Evolutionary conservation across 352 stramenopile species (phyloP).

Genomic region (Phytophthora fragariaefolia): DNA sequence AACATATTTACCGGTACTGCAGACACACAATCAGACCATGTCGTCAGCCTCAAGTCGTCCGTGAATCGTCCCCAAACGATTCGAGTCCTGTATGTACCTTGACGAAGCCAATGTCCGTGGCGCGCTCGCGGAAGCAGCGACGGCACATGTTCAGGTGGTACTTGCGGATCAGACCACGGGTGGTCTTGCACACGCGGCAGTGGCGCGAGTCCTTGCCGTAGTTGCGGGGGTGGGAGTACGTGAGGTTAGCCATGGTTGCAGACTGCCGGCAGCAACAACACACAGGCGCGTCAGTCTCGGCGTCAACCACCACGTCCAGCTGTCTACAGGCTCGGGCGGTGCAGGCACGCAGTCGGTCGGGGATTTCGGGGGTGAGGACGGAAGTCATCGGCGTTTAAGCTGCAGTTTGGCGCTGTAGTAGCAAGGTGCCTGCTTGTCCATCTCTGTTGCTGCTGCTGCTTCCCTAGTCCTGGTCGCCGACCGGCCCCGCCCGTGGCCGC

Average conservation of each 20-base stretch:
- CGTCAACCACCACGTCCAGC: slow-evolving; percentile 19
- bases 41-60: background rate
- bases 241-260: slow-evolving; percentile 91
- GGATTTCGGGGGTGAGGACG: background rate
- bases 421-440: background rate
- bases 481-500: background rate
- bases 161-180: slow-evolving; percentile 95
- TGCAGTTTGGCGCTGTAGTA: background rate
- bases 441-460: background rate
- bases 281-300: slow-evolving; percentile 24
- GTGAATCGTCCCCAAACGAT: background rate
- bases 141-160: slow-evolving; percentile 97
- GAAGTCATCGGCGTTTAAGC: background rate
- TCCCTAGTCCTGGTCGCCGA: background rate
- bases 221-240: slow-evolving; percentile 86
- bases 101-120: slow-evolving; percentile 95
- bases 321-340: background rate
- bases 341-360: slow-evolving; percentile 11
- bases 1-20: slow-evolving; percentile 76
- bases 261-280: slow-evolving; percentile 29
- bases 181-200: slow-evolving; percentile 92
- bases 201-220: slow-evolving; percentile 92
- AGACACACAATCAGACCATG: slow-evolving; percentile 16
- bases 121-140: slow-evolving; percentile 96
- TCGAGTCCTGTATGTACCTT: slow-evolving; percentile 73